A percentile compares a stretch with the other conserved stretches of the same genome.
phyloP scores from a whole-genome alignment of 1,139 yeast genomes.

The Schwanniomyces etchellsii region DNA sequence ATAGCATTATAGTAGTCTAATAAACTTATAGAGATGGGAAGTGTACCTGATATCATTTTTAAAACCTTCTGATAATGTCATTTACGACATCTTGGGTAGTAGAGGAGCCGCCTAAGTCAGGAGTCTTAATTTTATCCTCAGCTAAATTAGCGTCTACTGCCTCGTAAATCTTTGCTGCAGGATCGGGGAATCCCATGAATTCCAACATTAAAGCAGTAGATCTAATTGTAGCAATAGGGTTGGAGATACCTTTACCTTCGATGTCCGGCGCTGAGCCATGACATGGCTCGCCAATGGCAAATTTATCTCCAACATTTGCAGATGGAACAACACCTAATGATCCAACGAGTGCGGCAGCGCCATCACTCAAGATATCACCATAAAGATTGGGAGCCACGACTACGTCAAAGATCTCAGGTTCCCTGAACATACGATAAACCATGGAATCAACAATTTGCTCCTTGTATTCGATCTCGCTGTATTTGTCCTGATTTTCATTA shows the following conservation, averaged over 20 bases:
- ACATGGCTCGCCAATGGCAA: constrained; percentile 98
- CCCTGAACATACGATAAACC: constrained; percentile 98
- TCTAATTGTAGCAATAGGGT: constrained; percentile 97
- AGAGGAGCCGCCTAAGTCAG: constrained; percentile 89
- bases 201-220: constrained; percentile 97
- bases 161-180: constrained; percentile 86
- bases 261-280: constrained; percentile 99
- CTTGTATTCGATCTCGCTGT: constrained; percentile 57
- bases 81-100: constrained; percentile 81
- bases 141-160: constrained; percentile 92
- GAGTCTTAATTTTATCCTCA: constrained; percentile 79
- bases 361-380: constrained; percentile 95
- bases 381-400: constrained; percentile 97
- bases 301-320: constrained; percentile 93
- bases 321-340: constrained; percentile 98
- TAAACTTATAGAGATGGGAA: too few species aligned
- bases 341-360: constrained; percentile 98
- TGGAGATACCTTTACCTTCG: constrained; percentile 90
- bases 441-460: constrained; percentile 98
- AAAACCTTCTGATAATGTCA: constrained; percentile 58
- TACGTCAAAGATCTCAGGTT: constrained; percentile 94
- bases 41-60: too few species aligned
- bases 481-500: constrained; percentile 56
- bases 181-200: constrained; percentile 84
- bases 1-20: too few species aligned